Percentiles rank a stretch among this genome's conserved stretches.
Evolutionary conservation across 352 stramenopile species (phyloP).

Genomic region (Bremia lactucae): DNA sequence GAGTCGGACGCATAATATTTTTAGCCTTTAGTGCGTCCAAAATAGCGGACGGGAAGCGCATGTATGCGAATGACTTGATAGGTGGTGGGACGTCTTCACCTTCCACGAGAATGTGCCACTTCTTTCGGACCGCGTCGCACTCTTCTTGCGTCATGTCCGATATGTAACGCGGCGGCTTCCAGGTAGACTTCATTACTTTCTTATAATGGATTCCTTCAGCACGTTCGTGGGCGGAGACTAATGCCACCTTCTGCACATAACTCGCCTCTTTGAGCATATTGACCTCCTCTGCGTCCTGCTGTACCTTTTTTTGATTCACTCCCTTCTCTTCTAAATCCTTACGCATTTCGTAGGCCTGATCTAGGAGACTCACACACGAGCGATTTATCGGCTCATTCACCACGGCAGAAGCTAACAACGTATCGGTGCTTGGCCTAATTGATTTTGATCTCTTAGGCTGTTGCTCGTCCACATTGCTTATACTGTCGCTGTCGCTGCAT

Average conservation of each 20-base stretch:
- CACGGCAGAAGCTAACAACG: neutral
- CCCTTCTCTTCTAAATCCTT: conserved; percentile 62
- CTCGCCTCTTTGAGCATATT: conserved; percentile 91
- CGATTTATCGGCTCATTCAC: conserved; percentile 19
- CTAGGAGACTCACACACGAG: conserved; percentile 63
- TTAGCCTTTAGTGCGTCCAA: conserved; percentile 89
- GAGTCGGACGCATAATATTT: conserved; percentile 93
- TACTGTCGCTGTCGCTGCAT: conserved; percentile 19
- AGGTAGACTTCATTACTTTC: conserved; percentile 86
- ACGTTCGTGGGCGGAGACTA: conserved; percentile 89
- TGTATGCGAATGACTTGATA: conserved; percentile 95
- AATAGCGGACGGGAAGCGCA: conserved; percentile 93
- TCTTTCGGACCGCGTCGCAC: conserved; percentile 89
- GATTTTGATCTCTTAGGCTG: conserved; percentile 12
- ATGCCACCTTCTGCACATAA: conserved; percentile 93
- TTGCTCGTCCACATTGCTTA: conserved; percentile 9
- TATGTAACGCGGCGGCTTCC: conserved; percentile 84
- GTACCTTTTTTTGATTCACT: conserved; percentile 68
- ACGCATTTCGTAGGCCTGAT: conserved; percentile 79
- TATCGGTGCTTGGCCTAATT: conserved; percentile 1
- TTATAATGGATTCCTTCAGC: conserved; percentile 88
- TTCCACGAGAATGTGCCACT: conserved; percentile 97
- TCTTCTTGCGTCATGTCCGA: conserved; percentile 75
- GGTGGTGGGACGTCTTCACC: conserved; percentile 92
- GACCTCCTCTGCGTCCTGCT: conserved; percentile 83